Evolutionary conservation across 129 eudicot genomes (phyloP), one percentile per base, ranked within the genome.

Genomic region (Artemisia tridentata): DNA sequence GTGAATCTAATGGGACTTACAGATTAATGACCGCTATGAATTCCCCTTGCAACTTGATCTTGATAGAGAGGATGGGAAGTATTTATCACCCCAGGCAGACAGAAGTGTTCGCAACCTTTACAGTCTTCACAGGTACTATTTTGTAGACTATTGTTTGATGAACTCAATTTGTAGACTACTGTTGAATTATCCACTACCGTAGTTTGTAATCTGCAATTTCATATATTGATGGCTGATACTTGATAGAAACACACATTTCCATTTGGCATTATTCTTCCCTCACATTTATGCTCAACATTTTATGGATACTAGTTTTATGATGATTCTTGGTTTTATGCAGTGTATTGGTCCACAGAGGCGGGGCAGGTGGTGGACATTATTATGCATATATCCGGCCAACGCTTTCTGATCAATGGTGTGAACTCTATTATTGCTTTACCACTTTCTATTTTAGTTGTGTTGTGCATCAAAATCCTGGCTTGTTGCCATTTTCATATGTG

Each of bases 301-400:
- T 53, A 2, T 17, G 14, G 7, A 15, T 14, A 60, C 11, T 4
- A 21, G 43, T 72, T 25, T 25, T 47, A 34, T 21, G 57, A 72
- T 72, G 47, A 59, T 59, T 20, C 23, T 51, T 31, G 71, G 45
- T 74, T 78, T 15, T 70, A 11, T 80, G 91, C 96, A 92, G 98
- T 82, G 95, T 92, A 61, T 79, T 92, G 92, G 98, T 92, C 65
- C 98, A 92, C 77, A 92, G 95, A 18, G 96, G 96, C 41, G 96
- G 96, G 54, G 96, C 89, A 31, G 90, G 87, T 69, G 98, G 98
- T 21, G 98, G 98, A 76, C 98, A 92, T 68, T 92, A 92, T 74
- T 92, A 89, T 82, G 98, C 96, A 49, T 92, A 81, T 72, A 89
- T 89, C 72, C 82, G 92, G 69, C 96, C 98, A 57, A 91, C 91